Evolutionary conservation across 768 basidiomycete species (phyloP), one percentile per base, ranked within the genome.

Genomic region (Leccinum fibrillosum): DNA sequence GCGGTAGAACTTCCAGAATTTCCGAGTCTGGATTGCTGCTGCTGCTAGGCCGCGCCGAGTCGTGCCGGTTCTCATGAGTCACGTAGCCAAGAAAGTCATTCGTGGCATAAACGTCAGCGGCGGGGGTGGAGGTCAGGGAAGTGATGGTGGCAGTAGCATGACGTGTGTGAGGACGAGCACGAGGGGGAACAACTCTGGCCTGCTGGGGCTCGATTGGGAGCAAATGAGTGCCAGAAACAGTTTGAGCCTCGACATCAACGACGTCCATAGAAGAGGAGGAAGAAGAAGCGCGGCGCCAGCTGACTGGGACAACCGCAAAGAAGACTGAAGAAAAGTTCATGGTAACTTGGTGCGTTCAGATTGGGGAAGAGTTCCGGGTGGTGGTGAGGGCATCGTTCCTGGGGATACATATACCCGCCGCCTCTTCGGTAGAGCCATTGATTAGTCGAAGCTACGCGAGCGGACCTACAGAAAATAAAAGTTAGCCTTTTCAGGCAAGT

Each of bases 31-130:
- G n/a, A 44, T 44, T 19, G 19, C 42, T 5, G n/a, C 42, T 19
- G n/a, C n/a, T 19, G 28, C 28, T 28, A 8, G 19, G 19, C 42
- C 9, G 19, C 10, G 19, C 42, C 19, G 19, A 50, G 58, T 76
- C 74, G 59, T 75, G 75, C 10, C 67, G 67, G 61, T 69, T 73
- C 56, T 70, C 73, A 53, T 35, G 59, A 2, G 66, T 62, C 55
- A 64, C 63, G 7, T 74, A 72, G 5, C 42, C 42, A 54, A 73
- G 72, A 62, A 74, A 68, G 49, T 65, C 67, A 50, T 72, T 62
- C 54, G 70, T 56, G 21, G 63, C 57, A 45, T 64, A 49, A 12
- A 44, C 19, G n/a, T 44, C 42, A 8, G 42, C 10, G 10, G 19
- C n/a, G 2, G 19, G 19, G n/a, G 17, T 44, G 10, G 42, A 42